Evolutionary conservation across 495 filamentous ascomycete genomes (phyloP), one percentile per base, ranked within the genome.

Genomic region (Penicillium soppii): DNA sequence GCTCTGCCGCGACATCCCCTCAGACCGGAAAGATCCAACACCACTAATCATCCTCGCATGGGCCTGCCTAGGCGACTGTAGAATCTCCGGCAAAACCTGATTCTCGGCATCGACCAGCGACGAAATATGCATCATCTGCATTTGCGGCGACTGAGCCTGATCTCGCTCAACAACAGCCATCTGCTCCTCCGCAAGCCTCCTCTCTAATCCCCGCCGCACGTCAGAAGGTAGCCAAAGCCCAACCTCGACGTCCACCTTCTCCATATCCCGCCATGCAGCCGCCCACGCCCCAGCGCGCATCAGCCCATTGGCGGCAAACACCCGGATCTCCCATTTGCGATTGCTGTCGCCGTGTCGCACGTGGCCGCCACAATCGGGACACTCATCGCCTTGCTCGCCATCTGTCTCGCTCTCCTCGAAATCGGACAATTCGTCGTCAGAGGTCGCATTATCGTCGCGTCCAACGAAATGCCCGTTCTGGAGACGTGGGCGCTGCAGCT

Each of bases 221-320:
- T 80, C 77, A 5, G 78, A 76, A 1, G 82, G 80, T 22, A 86
- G 68, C 75, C 82, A 85, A 4, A 90, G 84, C 48, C 86, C 84
- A 53, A 98, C 82, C 63, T 98, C 94, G 1, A 95, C 88, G 68
- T 98, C 94, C 7, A 97, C 89, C 25, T 92, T 81, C 68, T 98
- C 94, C 94, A 98, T 98, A 64, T 97, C 92, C 47, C 80, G 85
- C 94, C 94, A 98, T 26, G 88, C 91, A 13, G 91, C 90, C 22
- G 84, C 84, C 94, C 94, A 98, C 0, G 94, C 92, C 3, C 90
- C 91, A 10, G 90, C 84, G 35, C 84, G 80, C 89, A 98, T 92
- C 44, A 97, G 72, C 0, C 94, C 94, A 67, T 97, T 98, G 3
- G 89, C 88, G 2, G 94, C 94, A 53, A 90, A 98, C 10, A 97